Conservation (phyloP, 2,329 filamentous ascomycete species). For the Monilinia aucupariae region DNA sequence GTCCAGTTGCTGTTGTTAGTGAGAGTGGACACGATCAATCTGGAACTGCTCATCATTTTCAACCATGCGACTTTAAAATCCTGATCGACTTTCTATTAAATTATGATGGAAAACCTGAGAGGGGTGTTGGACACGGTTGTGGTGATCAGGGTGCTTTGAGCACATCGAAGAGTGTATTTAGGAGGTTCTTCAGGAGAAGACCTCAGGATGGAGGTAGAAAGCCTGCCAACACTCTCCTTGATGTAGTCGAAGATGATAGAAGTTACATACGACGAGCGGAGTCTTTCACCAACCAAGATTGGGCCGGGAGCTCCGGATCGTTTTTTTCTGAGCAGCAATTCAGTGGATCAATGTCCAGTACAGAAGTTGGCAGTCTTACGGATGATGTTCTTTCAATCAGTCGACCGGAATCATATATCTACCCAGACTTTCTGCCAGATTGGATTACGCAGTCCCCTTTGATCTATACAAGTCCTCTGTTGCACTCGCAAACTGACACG, state of each 20-base stretch:
- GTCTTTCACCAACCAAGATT: not conserved
- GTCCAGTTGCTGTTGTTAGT: not conserved
- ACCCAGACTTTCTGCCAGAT: not conserved
- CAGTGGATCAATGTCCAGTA: not conserved
- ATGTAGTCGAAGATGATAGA: not conserved
- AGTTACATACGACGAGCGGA: too few relatives aligned
- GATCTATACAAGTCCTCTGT: not conserved
- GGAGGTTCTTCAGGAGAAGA: not conserved
- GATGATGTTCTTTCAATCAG: not conserved
- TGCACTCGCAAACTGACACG: too few relatives aligned
- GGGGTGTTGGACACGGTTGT: not conserved
- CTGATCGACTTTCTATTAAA: not conserved
- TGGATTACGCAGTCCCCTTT: not conserved
- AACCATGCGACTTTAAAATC: not conserved
- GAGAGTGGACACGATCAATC: not conserved
- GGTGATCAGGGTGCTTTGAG: not conserved
- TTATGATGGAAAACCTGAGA: not conserved
- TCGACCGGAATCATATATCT: not conserved
- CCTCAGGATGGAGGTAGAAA: not conserved
- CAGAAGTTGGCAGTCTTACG: not conserved
- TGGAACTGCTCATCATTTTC: not conserved
- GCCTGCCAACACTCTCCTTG: not conserved
- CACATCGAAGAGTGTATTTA: not conserved
- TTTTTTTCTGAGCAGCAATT: not conserved
- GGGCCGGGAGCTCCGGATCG: rapidly evolving